Conservation (phyloP, 768 basidiomycete species). For the Trametes villosa region DNA sequence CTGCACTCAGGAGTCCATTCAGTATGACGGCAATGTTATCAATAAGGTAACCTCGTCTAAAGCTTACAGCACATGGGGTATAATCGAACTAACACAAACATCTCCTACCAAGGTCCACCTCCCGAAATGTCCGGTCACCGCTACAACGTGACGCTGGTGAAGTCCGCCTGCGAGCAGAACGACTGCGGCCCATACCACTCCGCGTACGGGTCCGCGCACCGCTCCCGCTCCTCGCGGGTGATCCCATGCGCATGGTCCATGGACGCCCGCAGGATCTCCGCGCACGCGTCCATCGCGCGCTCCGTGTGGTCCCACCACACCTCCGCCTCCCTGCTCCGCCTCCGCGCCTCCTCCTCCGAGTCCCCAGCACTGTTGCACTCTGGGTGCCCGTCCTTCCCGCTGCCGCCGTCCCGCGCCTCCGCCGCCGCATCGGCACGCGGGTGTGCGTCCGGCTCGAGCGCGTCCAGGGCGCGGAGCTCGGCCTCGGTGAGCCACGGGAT, state of each 20-base stretch:
- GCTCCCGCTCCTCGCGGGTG: constrained; percentile 4
- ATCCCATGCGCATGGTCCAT: constrained; percentile 2
- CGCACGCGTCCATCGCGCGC: constrained; percentile 1
- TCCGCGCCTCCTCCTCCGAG: not conserved
- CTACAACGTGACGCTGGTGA: not conserved
- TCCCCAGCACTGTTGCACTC: not conserved
- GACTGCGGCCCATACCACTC: not conserved
- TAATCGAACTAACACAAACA: too few relatives aligned
- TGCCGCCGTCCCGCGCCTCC: not conserved
- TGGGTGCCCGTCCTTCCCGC: not conserved
- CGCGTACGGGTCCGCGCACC: not conserved
- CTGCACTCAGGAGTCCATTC: too few relatives aligned
- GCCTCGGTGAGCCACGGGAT: constrained; percentile 6
- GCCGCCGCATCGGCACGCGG: not conserved
- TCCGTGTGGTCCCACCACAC: constrained; percentile 1
- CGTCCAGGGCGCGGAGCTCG: constrained; percentile 1
- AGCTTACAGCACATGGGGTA: too few relatives aligned
- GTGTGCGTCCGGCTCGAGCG: not conserved
- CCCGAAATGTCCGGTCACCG: too few relatives aligned
- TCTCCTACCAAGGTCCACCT: too few relatives aligned
- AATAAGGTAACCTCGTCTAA: too few relatives aligned
- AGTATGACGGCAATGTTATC: too few relatives aligned
- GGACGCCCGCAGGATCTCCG: not conserved
- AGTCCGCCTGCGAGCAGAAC: not conserved
- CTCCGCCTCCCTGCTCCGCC: not conserved